A percentile compares a stretch with the other conserved stretches of the same genome.
Evolutionary conservation across 805 yeast species (phyloP).

Genomic region (Starmerella cellae): DNA sequence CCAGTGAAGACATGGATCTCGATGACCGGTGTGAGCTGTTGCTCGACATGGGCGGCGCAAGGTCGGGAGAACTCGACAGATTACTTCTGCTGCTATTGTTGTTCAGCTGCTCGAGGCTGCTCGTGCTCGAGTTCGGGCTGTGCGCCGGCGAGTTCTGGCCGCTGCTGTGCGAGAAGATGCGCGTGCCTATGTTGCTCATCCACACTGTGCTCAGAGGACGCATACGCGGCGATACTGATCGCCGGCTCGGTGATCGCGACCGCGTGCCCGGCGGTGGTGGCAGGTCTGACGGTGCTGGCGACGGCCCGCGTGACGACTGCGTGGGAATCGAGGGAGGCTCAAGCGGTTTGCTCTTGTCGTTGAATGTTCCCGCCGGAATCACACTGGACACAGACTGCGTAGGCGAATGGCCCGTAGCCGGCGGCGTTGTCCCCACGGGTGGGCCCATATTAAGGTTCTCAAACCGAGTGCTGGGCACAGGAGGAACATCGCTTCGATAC

Average conservation of each 20-base stretch:
- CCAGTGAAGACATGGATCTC: no score
- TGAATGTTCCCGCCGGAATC: no score
- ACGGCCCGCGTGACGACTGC: no score
- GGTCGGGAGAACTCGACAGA: no score
- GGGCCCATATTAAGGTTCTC: neutral
- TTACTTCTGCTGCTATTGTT: no score
- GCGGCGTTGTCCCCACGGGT: neutral
- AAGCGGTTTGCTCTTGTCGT: no score
- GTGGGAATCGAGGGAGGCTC: no score
- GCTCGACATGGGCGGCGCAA: no score
- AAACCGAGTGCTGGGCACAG: neutral
- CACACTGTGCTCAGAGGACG: conserved; percentile 13
- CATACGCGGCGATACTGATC: conserved; percentile 3
- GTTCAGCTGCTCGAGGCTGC: neutral
- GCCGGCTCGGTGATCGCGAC: neutral
- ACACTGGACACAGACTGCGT: neutral
- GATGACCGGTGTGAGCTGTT: no score
- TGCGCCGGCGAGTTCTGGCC: neutral
- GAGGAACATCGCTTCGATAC: no score
- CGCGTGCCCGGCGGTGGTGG: no score
- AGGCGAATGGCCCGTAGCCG: neutral
- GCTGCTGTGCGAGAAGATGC: conserved; percentile 10
- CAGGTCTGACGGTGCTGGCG: no score
- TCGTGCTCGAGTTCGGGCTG: neutral
- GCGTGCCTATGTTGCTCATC: conserved; percentile 9